Conservation (phyloP, 2,329 filamentous ascomycete species). For the Penicillium sp. region DNA sequence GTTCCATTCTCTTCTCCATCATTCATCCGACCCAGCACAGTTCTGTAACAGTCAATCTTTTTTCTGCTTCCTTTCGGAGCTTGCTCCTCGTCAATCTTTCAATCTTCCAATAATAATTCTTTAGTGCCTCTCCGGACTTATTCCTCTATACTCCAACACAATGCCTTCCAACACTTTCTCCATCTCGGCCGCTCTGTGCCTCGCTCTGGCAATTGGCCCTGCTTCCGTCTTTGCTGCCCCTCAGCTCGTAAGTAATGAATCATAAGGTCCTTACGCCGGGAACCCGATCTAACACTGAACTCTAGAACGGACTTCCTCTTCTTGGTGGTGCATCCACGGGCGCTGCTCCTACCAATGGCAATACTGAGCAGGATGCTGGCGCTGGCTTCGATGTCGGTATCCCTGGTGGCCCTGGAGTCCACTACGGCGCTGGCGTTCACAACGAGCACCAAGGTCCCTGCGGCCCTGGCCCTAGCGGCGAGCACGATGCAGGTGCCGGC, state of each 20-base stretch:
- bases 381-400: slow-evolving; percentile 20
- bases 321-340: slow-evolving; percentile 5
- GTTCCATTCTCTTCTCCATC: slow-evolving; percentile 8
- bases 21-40: slow-evolving; percentile 15
- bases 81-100: slow-evolving; percentile 2
- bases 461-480: slow-evolving; percentile 10
- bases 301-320: slow-evolving; percentile 11
- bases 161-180: slow-evolving; percentile 27
- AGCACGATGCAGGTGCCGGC: slow-evolving; percentile 14
- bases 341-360: slow-evolving; percentile 11
- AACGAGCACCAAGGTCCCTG: slow-evolving; percentile 18
- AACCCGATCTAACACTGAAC: slow-evolving; percentile 5
- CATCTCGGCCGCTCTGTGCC: slow-evolving; percentile 30
- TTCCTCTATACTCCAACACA: slow-evolving; percentile 5
- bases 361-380: slow-evolving; percentile 20
- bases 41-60: slow-evolving; percentile 23
- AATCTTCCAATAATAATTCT: slow-evolving; percentile 9
- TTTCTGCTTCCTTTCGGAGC: slow-evolving; percentile 9
- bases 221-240: slow-evolving; percentile 30
- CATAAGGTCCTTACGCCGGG: neutral
- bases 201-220: slow-evolving; percentile 29
- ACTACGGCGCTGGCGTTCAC: slow-evolving; percentile 19
- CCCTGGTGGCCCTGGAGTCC: slow-evolving; percentile 27
- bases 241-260: slow-evolving; percentile 19
- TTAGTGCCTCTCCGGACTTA: slow-evolving; percentile 3